Percentiles rank a stretch among this genome's conserved stretches.
Evolutionary conservation across 2,329 filamentous ascomycete genomes (phyloP).

Genomic region (Epichloe amarillans): DNA sequence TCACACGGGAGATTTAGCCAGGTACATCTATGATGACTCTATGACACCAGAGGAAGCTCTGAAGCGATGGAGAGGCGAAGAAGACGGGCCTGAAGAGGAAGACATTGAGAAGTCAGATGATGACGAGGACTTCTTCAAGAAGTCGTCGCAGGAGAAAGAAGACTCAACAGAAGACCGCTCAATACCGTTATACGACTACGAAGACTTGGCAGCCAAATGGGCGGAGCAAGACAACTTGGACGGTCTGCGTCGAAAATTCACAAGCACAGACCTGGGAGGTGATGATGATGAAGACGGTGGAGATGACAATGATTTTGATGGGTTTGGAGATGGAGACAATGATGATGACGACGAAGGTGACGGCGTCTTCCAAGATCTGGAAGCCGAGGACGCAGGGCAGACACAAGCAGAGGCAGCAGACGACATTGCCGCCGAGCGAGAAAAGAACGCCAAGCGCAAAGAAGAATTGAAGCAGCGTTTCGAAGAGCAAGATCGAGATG

Average conservation of each 20-base stretch:
- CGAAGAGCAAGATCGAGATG: conserved; percentile 95
- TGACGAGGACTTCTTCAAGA: conserved; percentile 53
- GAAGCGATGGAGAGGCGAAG: conserved; percentile 64
- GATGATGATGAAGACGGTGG: conserved; percentile 28
- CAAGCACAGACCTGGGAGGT: conserved; percentile 45
- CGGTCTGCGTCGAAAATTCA: conserved; percentile 60
- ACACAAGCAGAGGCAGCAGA: conserved; percentile 26
- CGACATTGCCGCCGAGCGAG: conserved; percentile 75
- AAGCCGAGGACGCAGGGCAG: conserved; percentile 32
- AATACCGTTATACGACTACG: conserved; percentile 69
- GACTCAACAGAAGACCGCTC: conserved; percentile 66
- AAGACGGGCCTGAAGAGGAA: conserved; percentile 40
- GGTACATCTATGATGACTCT: conserved; percentile 77
- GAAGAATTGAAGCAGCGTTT: conserved; percentile 91
- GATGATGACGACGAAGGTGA: conserved; percentile 61
- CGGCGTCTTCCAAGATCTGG: conserved; percentile 74
- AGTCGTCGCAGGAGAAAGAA: conserved; percentile 49
- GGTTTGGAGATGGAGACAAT: conserved; percentile 37
- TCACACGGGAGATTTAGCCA: conserved; percentile 68
- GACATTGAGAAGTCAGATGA: conserved; percentile 39
- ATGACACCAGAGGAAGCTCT: conserved; percentile 65
- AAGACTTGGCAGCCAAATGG: conserved; percentile 75
- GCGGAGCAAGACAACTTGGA: conserved; percentile 66
- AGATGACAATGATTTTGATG: conserved; percentile 42
- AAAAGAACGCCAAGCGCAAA: conserved; percentile 80